phyloP scores from a whole-genome alignment of 345 rosid genomes.

The Moringa oleifera region DNA sequence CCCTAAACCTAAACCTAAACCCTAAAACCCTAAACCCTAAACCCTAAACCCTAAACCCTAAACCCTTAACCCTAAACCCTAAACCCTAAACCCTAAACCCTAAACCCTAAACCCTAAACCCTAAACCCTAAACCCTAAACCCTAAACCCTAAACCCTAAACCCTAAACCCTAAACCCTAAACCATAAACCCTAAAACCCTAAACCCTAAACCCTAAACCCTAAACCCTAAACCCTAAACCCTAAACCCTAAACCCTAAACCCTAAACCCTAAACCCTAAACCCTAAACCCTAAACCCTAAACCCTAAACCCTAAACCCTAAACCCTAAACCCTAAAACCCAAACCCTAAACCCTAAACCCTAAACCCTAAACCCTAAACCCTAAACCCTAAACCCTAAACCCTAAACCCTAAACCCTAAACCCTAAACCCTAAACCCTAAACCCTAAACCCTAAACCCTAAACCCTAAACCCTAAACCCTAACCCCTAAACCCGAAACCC shows the following conservation, averaged over 20 bases:
- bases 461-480: too few relatives aligned
- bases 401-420: too few relatives aligned
- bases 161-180: conserved; percentile 3
- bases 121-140: conserved; percentile 7
- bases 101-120: conserved; percentile 8
- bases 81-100: conserved; percentile 9
- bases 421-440: too few relatives aligned
- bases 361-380: not conserved
- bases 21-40: conserved; percentile 9
- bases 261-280: conserved; percentile 12
- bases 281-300: conserved; percentile 17
- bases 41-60: conserved; percentile 8
- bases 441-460: too few relatives aligned
- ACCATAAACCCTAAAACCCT: not conserved
- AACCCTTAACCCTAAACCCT: conserved; percentile 12
- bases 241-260: conserved; percentile 11
- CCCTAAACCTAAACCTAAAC: conserved; percentile 1
- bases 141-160: conserved; percentile 1
- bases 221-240: conserved; percentile 13
- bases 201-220: conserved; percentile 5
- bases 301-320: not conserved
- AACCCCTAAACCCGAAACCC: too few relatives aligned
- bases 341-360: conserved; percentile 4
- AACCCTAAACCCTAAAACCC: too few relatives aligned
- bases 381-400: too few relatives aligned